Evolutionary conservation across 1,284 basidiomycete species (phyloP).

Genomic region (Tremellales sp.): DNA sequence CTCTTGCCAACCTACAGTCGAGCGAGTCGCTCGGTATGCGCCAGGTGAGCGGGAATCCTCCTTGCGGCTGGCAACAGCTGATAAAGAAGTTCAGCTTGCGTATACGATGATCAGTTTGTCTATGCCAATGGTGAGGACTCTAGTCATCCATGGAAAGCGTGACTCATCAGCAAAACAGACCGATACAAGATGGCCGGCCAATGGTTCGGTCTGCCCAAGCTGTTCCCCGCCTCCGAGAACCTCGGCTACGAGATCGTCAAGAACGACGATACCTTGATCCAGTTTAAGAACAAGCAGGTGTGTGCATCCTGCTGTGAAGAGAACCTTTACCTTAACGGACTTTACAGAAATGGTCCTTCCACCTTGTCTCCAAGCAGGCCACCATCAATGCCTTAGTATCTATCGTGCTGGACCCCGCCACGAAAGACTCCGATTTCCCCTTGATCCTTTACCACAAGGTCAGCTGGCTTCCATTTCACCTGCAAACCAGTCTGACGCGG

Average conservation of each 20-base stretch:
- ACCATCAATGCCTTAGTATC: slow-evolving; percentile 39
- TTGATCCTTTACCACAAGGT: slow-evolving; percentile 35
- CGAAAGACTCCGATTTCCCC: slow-evolving; percentile 38
- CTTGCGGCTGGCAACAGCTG: neutral
- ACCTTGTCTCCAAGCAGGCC: slow-evolving; percentile 30
- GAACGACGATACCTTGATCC: slow-evolving; percentile 37
- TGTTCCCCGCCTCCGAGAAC: slow-evolving; percentile 31
- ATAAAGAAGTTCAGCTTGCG: slow-evolving; percentile 12
- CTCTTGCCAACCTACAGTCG: slow-evolving; percentile 30
- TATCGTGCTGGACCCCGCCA: slow-evolving; percentile 32
- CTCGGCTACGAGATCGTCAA: slow-evolving; percentile 34
- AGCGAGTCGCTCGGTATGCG: slow-evolving; percentile 33
- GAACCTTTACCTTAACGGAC: neutral
- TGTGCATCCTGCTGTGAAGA: slow-evolving; percentile 2
- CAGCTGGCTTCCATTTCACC: neutral
- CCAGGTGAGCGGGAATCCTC: slow-evolving; percentile 15
- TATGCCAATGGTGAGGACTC: slow-evolving; percentile 22
- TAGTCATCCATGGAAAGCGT: too few species aligned
- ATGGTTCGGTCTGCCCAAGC: slow-evolving; percentile 35
- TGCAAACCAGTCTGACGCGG: neutral
- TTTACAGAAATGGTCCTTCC: slow-evolving; percentile 31
- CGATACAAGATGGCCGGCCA: slow-evolving; percentile 38
- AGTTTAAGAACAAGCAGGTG: slow-evolving; percentile 42
- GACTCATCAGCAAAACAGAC: neutral
- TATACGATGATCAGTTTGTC: slow-evolving; percentile 37